Evolutionary conservation across 2,329 filamentous ascomycete species (phyloP).

Genomic region (Rutstroemia sp.): DNA sequence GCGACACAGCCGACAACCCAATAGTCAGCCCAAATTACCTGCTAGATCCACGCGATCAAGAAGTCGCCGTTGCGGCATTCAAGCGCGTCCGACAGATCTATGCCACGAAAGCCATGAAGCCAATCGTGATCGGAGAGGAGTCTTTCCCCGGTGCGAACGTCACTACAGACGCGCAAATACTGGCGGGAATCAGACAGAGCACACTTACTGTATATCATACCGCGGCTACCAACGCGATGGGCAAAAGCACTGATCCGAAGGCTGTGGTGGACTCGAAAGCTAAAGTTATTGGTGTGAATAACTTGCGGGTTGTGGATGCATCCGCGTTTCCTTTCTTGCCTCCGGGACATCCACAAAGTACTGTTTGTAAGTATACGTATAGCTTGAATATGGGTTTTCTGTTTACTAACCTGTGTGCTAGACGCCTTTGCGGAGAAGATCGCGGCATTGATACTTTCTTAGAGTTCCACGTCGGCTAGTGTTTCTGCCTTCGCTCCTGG

Average conservation of each 20-base stretch:
- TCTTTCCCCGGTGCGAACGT: not conserved
- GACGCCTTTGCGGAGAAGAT: too few relatives aligned
- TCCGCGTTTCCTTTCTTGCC: conserved; percentile 22
- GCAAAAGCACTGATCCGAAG: conserved; percentile 33
- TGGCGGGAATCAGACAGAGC: conserved; percentile 21
- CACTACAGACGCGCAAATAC: conserved; percentile 13
- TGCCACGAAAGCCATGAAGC: not conserved
- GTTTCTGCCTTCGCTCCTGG: too few relatives aligned
- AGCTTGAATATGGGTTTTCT: too few relatives aligned
- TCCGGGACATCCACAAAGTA: conserved; percentile 32
- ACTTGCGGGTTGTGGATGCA: conserved; percentile 19
- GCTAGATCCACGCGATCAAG: conserved; percentile 34
- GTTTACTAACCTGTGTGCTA: too few relatives aligned
- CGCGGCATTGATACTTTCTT: too few relatives aligned
- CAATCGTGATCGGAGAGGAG: not conserved
- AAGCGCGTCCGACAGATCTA: conserved; percentile 33
- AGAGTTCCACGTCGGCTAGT: too few relatives aligned
- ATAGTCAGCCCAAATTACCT: conserved; percentile 39
- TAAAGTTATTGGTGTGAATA: conserved; percentile 13
- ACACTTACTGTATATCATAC: conserved; percentile 38
- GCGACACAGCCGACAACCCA: conserved; percentile 31
- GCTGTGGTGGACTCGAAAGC: conserved; percentile 18
- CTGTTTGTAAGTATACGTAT: not conserved
- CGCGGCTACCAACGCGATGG: conserved; percentile 50
- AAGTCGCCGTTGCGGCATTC: conserved; percentile 36